Percentiles rank a stretch among this genome's conserved stretches.
phyloP scores from a whole-genome alignment of 768 basidiomycete species.

The Solioccasus polychromus region DNA sequence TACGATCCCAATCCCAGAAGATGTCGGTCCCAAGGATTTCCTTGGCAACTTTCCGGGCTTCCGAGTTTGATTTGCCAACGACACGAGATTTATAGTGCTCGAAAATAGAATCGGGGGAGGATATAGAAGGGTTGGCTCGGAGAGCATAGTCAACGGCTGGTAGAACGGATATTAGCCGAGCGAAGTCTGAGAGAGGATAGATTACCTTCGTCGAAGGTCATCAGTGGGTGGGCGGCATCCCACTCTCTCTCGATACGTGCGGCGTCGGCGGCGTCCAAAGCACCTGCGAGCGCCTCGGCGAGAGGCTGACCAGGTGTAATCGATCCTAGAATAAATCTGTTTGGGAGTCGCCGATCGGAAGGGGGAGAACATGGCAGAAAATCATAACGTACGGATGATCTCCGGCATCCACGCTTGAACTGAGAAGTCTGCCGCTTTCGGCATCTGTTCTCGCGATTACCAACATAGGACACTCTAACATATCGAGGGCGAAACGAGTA shows the following conservation, averaged over 20 bases:
- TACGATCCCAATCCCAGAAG: constrained; percentile 90
- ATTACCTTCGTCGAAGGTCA: constrained; percentile 83
- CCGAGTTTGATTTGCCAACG: constrained; percentile 65
- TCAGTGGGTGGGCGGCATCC: constrained; percentile 63
- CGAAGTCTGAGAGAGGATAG: constrained; percentile 43
- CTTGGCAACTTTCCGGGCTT: constrained; percentile 69
- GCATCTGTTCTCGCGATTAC: constrained; percentile 92
- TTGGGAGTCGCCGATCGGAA: constrained; percentile 8
- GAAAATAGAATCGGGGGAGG: constrained; percentile 41
- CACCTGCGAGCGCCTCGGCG: constrained; percentile 67
- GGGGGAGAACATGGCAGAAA: constrained; percentile 7
- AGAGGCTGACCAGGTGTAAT: constrained; percentile 48
- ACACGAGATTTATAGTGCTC: constrained; percentile 57
- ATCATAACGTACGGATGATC: constrained; percentile 59
- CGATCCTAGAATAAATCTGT: constrained; percentile 67
- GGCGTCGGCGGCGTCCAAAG: constrained; percentile 63
- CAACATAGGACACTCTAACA: constrained; percentile 84
- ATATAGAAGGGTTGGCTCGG: constrained; percentile 16
- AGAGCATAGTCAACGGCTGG: constrained; percentile 26
- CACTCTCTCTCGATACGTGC: constrained; percentile 75
- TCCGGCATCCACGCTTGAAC: constrained; percentile 74
- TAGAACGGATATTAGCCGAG: neutral
- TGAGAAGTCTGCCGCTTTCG: constrained; percentile 81
- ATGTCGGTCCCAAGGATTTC: constrained; percentile 62
- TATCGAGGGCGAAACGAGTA: constrained; percentile 86